These are phyloP conservation scores for Calonectria pteridis DNA, from an alignment of 2,329 filamentous ascomycete genomes.

Conservation along the genomic window DNA sequence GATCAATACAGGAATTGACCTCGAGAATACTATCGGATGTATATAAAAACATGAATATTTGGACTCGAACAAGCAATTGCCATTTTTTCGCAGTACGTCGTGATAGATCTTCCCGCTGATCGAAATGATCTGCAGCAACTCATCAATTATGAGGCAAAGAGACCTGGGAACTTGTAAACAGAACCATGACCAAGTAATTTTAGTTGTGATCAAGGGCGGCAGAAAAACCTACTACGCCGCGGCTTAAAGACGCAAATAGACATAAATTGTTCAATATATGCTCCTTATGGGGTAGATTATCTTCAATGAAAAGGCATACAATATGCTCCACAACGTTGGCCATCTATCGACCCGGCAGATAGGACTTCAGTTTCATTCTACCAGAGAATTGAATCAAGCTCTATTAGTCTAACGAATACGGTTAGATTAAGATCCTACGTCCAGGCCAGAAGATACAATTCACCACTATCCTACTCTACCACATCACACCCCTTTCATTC, in stretches of 20 bases:
- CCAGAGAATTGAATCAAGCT: background rate
- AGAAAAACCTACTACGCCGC: background rate
- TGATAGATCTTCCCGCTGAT: background rate
- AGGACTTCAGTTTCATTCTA: background rate
- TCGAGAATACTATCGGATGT: background rate
- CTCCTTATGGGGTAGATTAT: background rate
- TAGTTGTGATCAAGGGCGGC: background rate
- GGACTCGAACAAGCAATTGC: background rate
- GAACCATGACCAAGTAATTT: background rate
- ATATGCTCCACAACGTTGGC: background rate
- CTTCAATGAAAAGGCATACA: background rate
- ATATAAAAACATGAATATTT: background rate
- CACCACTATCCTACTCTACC: background rate
- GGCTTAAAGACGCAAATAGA: no score
- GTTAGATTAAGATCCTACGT: background rate
- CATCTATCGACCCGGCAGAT: background rate
- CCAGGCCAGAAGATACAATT: background rate
- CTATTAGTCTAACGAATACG: background rate
- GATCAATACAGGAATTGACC: background rate
- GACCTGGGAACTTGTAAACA: accelerated
- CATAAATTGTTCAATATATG: no score
- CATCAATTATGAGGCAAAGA: background rate
- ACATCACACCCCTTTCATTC: background rate
- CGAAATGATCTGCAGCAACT: background rate
- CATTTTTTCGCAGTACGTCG: background rate